Evolutionary conservation across 176 grass and related monocot species (phyloP).

Genomic region (Poa pratensis): DNA sequence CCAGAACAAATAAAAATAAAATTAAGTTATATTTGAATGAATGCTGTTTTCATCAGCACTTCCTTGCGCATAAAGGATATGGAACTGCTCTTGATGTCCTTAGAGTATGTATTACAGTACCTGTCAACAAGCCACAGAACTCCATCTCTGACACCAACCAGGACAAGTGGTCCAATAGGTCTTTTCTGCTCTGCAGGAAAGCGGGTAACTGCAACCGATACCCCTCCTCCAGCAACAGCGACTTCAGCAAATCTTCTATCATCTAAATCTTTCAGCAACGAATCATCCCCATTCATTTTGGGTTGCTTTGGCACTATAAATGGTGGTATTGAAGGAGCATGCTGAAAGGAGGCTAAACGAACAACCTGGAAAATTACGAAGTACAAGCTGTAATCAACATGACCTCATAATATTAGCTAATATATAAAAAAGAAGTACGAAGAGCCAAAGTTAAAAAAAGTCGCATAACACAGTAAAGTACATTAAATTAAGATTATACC

Average conservation of each 20-base stretch:
- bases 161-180: constrained; percentile 92
- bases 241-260: constrained; percentile 93
- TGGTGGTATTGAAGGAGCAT: constrained; percentile 68
- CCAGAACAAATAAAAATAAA: constrained; percentile 24
- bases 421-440: not conserved
- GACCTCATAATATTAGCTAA: not conserved
- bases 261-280: constrained; percentile 85
- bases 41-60: not conserved
- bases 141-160: constrained; percentile 96
- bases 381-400: constrained; percentile 16
- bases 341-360: constrained; percentile 96
- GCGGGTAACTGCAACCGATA: constrained; percentile 92
- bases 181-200: constrained; percentile 95
- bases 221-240: constrained; percentile 97
- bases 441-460: not conserved
- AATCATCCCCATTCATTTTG: constrained; percentile 76
- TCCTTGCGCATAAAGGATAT: constrained; percentile 19
- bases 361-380: constrained; percentile 68
- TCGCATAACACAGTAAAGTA: constrained; percentile 14
- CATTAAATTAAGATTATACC: constrained; percentile 16
- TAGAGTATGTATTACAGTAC: constrained; percentile 50
- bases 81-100: constrained; percentile 35
- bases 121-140: constrained; percentile 98
- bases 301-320: constrained; percentile 91
- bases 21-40: constrained; percentile 4